A percentile compares a stretch with the other conserved stretches of the same genome.
Conservation (phyloP, 129 eudicot species). For the Lactuca sativa region DNA sequence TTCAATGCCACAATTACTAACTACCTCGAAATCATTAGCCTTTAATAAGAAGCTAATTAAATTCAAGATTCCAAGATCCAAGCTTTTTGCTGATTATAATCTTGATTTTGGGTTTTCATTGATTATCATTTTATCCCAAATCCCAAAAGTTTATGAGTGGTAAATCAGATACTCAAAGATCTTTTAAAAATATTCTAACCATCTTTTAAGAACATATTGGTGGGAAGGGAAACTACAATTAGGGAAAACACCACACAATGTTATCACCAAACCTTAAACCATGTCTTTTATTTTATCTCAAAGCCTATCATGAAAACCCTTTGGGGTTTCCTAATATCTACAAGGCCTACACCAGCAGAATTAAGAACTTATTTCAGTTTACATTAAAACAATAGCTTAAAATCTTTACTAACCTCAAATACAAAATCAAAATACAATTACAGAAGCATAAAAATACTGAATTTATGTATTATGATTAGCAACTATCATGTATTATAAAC, state of each 20-base stretch:
- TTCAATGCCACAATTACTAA: slow-evolving; percentile 16
- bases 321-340: background rate
- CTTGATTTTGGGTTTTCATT: slow-evolving; percentile 6
- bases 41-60: background rate
- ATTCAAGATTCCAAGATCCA: slow-evolving; percentile 20
- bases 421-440: background rate
- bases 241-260: too few species aligned
- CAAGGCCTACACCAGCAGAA: background rate
- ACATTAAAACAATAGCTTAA: background rate
- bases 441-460: slow-evolving; percentile 4
- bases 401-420: background rate
- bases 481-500: slow-evolving; percentile 20
- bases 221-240: too few species aligned
- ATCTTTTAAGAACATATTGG: too few species aligned
- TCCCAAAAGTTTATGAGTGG: too few species aligned
- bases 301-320: background rate
- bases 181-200: too few species aligned
- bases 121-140: background rate
- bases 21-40: slow-evolving; percentile 17
- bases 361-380: background rate
- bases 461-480: background rate
- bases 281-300: background rate
- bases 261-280: background rate
- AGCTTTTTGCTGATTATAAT: slow-evolving; percentile 6
- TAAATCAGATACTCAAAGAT: too few species aligned